Evolutionary conservation across 2,329 filamentous ascomycete genomes (phyloP), one percentile per base, ranked within the genome.

Genomic region (Lizonia empirigonia): DNA sequence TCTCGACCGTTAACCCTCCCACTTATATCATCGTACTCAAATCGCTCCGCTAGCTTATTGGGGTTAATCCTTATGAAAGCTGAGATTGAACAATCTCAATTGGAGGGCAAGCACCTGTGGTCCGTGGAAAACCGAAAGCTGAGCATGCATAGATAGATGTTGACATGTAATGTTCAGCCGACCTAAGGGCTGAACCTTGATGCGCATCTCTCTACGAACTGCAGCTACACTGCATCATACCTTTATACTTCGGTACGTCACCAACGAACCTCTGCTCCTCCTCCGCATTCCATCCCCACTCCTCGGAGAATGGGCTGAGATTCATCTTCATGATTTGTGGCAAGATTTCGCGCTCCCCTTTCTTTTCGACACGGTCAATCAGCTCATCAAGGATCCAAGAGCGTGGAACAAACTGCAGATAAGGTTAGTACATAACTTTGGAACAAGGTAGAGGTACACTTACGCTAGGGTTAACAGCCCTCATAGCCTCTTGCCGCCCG

Each of bases 331-430:
- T 90, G 19, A 94, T 80, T 23, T 87, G 81, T 10, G 83, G 79
- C 35, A 99, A 72, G 27, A 97, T 86, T 7, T 91, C 87, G 47
- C 90, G 81, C 66, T 99, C 92, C 2, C 86, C 85, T 42, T 87
- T 85, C 70, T 90, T 90, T 73, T 97, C 91, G 0, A 97, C 92
- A 8, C 90, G 83, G 36, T 88, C 84, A 60, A 99, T 97, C 12
- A 99, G 73, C 73, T 99, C 94, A 70, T 97, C 93, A 16, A 99
- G 79, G 42, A 99, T 84, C 92, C 93, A 99, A 15, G 89, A 87
- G 37, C 91, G 84, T 0, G 94, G 91, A 0, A 97, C 80, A 66
- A 99, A 99, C 76, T 83, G 46, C 8, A n/a, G 18, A 15, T 7
- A 36, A 22, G 10, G 8, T 40, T 35, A 39, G 26, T 30, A 32